These are phyloP conservation scores for Geosmithia flava DNA, from an alignment of 2,329 filamentous ascomycete genomes.

Conservation along the genomic window DNA sequence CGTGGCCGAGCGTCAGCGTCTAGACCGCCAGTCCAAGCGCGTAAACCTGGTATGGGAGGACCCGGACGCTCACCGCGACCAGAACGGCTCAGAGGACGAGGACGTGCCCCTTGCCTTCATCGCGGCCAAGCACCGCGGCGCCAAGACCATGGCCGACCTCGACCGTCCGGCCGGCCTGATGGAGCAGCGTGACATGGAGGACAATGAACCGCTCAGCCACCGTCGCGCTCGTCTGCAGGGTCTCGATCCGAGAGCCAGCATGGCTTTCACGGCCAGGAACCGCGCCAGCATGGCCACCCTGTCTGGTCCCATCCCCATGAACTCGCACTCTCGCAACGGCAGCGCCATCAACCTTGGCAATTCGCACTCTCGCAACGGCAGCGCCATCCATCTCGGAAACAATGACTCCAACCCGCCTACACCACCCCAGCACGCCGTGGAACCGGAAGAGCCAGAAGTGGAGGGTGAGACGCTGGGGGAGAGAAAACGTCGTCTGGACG, in stretches of 20 bases:
- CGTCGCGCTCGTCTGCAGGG: constrained; percentile 66
- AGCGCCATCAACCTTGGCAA: background rate
- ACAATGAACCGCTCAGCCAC: constrained; percentile 77
- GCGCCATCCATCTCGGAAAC: background rate
- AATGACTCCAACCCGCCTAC: too few relatives aligned
- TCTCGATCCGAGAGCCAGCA: constrained; percentile 29
- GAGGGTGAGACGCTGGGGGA: constrained; percentile 56
- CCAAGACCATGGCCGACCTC: constrained; percentile 35
- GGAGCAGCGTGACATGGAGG: constrained; percentile 74
- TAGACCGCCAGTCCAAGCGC: constrained; percentile 59
- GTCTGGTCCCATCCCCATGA: constrained; percentile 11
- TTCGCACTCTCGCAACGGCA: background rate
- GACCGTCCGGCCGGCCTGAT: constrained; percentile 61
- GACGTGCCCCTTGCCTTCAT: constrained; percentile 83
- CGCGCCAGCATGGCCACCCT: constrained; percentile 32
- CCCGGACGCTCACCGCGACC: constrained; percentile 30
- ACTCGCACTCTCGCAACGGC: background rate
- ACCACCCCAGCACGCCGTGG: constrained; percentile 6
- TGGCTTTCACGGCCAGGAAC: constrained; percentile 15
- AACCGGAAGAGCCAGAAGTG: constrained; percentile 43
- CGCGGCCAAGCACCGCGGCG: constrained; percentile 44
- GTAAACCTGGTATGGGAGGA: constrained; percentile 90
- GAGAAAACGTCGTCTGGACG: constrained; percentile 51
- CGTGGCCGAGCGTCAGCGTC: constrained; percentile 73
- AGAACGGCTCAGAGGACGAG: constrained; percentile 52